These are phyloP conservation scores for Curvularia hawaiiensis DNA, from an alignment of 2,329 filamentous ascomycete species.

Conservation along the genomic window DNA sequence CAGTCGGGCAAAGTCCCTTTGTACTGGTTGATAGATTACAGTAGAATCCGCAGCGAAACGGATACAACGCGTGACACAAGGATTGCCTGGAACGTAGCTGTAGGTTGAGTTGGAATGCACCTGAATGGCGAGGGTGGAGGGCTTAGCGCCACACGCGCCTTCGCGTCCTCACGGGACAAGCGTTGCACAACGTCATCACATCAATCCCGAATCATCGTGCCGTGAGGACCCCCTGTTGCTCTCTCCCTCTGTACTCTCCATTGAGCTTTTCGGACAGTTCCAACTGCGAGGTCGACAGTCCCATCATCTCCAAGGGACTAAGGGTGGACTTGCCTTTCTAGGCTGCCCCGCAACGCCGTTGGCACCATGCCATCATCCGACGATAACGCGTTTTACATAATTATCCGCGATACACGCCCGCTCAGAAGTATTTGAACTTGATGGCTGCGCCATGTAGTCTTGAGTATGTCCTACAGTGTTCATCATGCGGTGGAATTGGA, in stretches of 20 bases:
- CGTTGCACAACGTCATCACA: slow-evolving; percentile 29
- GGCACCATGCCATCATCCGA: slow-evolving; percentile 22
- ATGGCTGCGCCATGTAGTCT: background rate
- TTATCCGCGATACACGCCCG: slow-evolving; percentile 24
- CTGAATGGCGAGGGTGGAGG: slow-evolving; percentile 6
- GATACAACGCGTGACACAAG: background rate
- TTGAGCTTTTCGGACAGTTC: background rate
- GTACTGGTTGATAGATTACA: background rate
- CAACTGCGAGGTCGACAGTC: background rate
- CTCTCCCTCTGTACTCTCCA: background rate
- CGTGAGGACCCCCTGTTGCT: background rate
- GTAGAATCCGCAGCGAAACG: background rate
- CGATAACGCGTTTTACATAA: slow-evolving; percentile 42
- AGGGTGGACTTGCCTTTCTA: slow-evolving; percentile 29
- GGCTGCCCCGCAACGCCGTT: slow-evolving; percentile 27
- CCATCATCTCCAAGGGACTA: background rate
- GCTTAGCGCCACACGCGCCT: slow-evolving; percentile 26
- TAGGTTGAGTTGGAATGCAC: slow-evolving; percentile 2
- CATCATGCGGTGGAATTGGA: slow-evolving; percentile 28
- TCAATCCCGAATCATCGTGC: background rate
- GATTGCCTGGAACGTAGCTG: slow-evolving; percentile 3
- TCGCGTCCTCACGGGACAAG: slow-evolving; percentile 39
- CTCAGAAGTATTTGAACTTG: slow-evolving; percentile 6
- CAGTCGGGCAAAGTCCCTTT: background rate
- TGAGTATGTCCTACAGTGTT: background rate